Percentiles rank a stretch among this genome's conserved stretches.
These are phyloP conservation scores for Termitomyces sp. DNA, from an alignment of 1,284 basidiomycete genomes.

Conservation along the genomic window DNA sequence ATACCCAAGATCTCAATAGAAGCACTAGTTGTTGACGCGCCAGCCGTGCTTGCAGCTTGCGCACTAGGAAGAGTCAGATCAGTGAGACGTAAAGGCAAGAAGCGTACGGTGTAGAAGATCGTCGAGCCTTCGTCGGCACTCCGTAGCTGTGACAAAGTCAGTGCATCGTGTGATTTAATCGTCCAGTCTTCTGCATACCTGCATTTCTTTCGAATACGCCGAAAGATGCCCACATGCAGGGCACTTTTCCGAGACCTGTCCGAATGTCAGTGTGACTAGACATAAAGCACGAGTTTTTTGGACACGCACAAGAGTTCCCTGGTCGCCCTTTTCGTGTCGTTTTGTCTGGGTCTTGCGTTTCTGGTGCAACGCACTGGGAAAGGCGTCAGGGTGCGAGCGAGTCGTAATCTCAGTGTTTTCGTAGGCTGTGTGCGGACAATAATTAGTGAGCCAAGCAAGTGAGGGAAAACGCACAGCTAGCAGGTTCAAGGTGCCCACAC, in stretches of 20 bases:
- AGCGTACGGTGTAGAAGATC: slow-evolving; percentile 69
- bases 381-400: slow-evolving; percentile 88
- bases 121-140: slow-evolving; percentile 91
- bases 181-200: slow-evolving; percentile 39
- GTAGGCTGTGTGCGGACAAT: slow-evolving; percentile 58
- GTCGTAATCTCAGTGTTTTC: slow-evolving; percentile 91
- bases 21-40: slow-evolving; percentile 66
- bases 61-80: slow-evolving; percentile 39
- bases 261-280: slow-evolving; percentile 4
- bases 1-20: slow-evolving; percentile 2
- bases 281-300: neutral
- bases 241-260: slow-evolving; percentile 88
- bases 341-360: slow-evolving; percentile 91
- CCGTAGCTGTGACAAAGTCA: slow-evolving; percentile 51
- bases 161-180: neutral
- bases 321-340: slow-evolving; percentile 69
- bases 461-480: slow-evolving; percentile 61
- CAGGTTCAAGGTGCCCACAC: slow-evolving; percentile 83
- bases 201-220: slow-evolving; percentile 75
- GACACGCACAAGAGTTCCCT: slow-evolving; percentile 60
- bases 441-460: neutral
- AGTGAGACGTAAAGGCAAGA: slow-evolving; percentile 2
- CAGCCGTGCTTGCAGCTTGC: slow-evolving; percentile 69
- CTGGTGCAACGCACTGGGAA: slow-evolving; percentile 84
- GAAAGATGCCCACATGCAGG: slow-evolving; percentile 83